Evolutionary conservation across 129 eudicot genomes (phyloP), one percentile per base, ranked within the genome.

Genomic region (Flaveria brownii): DNA sequence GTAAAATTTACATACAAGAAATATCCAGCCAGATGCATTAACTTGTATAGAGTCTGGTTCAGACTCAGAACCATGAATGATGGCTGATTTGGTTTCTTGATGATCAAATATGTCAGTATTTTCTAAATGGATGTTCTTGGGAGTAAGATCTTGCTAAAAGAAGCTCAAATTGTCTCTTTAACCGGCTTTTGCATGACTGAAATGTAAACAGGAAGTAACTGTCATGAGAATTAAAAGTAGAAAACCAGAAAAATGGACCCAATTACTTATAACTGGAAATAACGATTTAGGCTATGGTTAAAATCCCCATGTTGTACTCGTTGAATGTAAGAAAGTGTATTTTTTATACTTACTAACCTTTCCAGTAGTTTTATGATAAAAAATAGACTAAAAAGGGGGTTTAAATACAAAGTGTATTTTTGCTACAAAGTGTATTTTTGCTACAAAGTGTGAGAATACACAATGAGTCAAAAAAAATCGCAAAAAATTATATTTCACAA

Each of bases 21-120:
- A 26, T 11, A 42, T 42, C 16, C 23, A 15, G 28, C 59, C 70
- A 59, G 20, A 30, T 61, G 71, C 45, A 63, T 75, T n/a, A 42
- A 20, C 72, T 75, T 75, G 63, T 75, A 47, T 63, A 39, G 30
- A 47, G 39, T 45, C 47, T 46, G 71, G 25, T 17, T 28, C 69
- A 26, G 47, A 12, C 45, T 18, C 28, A 62, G 33, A 28, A 28
- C 79, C 61, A 47, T 47, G 62, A 62, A 18, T 20, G 13, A 61
- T 74, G 47, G 18, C 47, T 61, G 46, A 26, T 45, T 45, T 0
- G 13, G 30, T 61, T 74, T 74, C 60, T 42, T 59, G 59, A 45
- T 59, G 9, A 56, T 16, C 43, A 23, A 47, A 75, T 62, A 64
- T 30, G 52, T 51, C 51, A 13, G 64, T 12, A 49, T 14, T 30